phyloP scores from a whole-genome alignment of 441 rosid genomes.

The Monsonia emarginata region DNA sequence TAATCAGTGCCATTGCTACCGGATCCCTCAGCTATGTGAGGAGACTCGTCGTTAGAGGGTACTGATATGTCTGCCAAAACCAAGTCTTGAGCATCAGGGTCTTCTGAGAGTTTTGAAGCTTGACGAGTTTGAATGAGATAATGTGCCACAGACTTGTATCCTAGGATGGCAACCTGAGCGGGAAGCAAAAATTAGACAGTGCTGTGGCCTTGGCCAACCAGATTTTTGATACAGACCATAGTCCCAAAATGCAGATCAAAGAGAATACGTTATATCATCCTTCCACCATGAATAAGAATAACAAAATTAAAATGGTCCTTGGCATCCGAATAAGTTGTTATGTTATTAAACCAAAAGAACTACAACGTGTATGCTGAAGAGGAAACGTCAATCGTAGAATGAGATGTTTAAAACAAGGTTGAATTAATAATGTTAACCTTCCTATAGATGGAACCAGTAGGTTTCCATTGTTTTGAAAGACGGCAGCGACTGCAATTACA shows the following conservation, averaged over 20 bases:
- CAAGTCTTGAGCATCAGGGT: neutral
- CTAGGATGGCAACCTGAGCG: constrained; percentile 12
- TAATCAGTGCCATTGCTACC: neutral
- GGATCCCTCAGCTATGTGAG: too few species aligned
- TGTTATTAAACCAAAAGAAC: too few species aligned
- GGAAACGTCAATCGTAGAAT: neutral
- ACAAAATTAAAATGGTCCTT: too few species aligned
- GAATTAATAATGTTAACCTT: constrained; percentile 15
- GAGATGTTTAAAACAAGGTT: neutral
- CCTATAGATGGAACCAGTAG: constrained; percentile 16
- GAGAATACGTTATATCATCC: neutral
- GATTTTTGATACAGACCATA: neutral
- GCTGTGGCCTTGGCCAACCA: neutral
- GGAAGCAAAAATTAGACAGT: neutral
- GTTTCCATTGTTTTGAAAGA: constrained; percentile 13
- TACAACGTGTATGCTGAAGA: too few species aligned
- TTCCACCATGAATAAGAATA: too few species aligned
- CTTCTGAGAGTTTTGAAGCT: constrained; percentile 5
- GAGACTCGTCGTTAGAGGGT: constrained; percentile 1
- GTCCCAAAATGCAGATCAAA: neutral
- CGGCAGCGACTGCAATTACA: constrained; percentile 25
- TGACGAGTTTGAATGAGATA: constrained; percentile 21
- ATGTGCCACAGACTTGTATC: constrained; percentile 22
- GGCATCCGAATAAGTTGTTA: too few species aligned
- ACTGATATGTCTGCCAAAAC: constrained; percentile 6